Evolutionary conservation across 148 eudicot genomes (phyloP), one percentile per base, ranked within the genome.

Genomic region (Pouteria glomerata): DNA sequence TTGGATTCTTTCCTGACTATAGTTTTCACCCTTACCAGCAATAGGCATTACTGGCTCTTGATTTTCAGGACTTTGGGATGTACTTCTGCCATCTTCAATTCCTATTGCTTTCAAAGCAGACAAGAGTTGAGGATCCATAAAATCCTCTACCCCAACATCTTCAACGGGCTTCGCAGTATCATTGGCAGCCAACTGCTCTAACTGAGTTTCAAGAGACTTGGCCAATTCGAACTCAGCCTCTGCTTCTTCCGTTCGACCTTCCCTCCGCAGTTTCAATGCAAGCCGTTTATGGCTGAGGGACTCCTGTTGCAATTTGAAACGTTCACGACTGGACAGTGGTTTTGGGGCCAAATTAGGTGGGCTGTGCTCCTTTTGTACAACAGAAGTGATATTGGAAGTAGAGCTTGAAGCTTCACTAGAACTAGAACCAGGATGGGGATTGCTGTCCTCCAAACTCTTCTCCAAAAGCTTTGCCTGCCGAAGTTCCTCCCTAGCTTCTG

Each of bases 101-200:
- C 97, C 98, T 26, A 91, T 77, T 51, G 91, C 89, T 76, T 77
- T 87, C 70, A 94, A 78, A 65, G 97, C 97, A 16, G 92, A 83
- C 76, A 94, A 66, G 70, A 94, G 89, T 72, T 94, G 95, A 82
- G 98, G 97, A 76, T 94, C 96, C 11, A 94, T 88, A 78, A 94
- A 79, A 84, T 86, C 91, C 78, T 91, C 98, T 30, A 94, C 80
- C 0, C 81, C 76, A 2, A 84, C 83, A 83, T 84, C 90, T 50
- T 80, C 87, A 59, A 68, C 81, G 86, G 29, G 69, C 79, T 62
- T 51, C 74, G 56, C 57, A 5, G 77, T 68, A 67, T 81, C 80
- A 33, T 68, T 74, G 18, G 82, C 76, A 74, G 72, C 77, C 50
- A 57, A 76, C 57, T 88, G 97, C 76, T 94, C 93, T 33, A 94